A percentile compares a stretch with the other conserved stretches of the same genome.
These are phyloP conservation scores for Tylopilus rubrobrunneus DNA, from an alignment of 768 basidiomycete species.

Conservation along the genomic window DNA sequence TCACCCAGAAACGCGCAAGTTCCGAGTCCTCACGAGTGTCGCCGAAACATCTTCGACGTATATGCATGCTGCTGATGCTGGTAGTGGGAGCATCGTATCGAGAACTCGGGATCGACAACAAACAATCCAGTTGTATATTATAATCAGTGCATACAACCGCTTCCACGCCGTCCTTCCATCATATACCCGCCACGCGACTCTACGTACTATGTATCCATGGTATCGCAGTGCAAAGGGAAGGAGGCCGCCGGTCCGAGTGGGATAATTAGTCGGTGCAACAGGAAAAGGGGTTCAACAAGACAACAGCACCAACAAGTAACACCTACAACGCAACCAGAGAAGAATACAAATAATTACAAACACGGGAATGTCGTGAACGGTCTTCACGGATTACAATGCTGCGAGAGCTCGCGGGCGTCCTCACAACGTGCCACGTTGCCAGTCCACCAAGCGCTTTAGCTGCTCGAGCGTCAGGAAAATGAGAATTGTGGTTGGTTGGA, in stretches of 20 bases:
- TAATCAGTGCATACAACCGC: neutral
- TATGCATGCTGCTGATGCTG: too few relatives aligned
- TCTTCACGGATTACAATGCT: neutral
- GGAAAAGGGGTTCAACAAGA: too few relatives aligned
- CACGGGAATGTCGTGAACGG: neutral
- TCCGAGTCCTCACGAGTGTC: too few relatives aligned
- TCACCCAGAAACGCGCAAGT: too few relatives aligned
- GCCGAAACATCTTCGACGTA: too few relatives aligned
- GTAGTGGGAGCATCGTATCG: too few relatives aligned
- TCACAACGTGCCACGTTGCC: conserved; percentile 37
- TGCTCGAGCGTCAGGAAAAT: conserved; percentile 86
- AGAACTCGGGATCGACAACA: neutral
- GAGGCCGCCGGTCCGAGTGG: neutral
- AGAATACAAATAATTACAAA: neutral
- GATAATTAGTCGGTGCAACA: neutral
- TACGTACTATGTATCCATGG: conserved; percentile 1
- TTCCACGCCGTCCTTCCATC: neutral
- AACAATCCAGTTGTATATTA: neutral
- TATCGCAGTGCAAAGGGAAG: conserved; percentile 4
- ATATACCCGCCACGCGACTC: neutral
- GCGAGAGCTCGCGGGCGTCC: neutral
- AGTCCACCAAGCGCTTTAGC: conserved; percentile 69
- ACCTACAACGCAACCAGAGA: neutral
- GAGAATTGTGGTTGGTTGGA: conserved; percentile 84
- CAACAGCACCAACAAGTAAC: neutral